These are phyloP conservation scores for Solanum hybrid DNA, from an alignment of 305 asterid species.

Conservation along the genomic window DNA sequence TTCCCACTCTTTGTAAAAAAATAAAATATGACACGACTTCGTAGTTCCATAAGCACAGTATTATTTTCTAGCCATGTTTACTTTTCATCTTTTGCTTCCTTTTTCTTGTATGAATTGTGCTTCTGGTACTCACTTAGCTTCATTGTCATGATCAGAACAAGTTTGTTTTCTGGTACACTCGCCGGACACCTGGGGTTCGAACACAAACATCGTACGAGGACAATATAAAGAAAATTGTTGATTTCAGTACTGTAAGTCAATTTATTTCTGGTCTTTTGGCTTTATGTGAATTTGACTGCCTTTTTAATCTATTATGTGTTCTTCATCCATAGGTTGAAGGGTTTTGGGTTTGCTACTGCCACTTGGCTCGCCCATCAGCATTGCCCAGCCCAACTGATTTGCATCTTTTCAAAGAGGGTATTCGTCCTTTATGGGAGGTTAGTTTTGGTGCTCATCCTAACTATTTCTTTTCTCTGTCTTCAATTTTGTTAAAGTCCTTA, in stretches of 20 bases:
- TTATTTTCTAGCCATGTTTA: background rate
- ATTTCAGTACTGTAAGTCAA: conserved; percentile 68
- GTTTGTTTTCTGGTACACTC: conserved; percentile 90
- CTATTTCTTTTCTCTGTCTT: background rate
- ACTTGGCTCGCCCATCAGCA: conserved; percentile 70
- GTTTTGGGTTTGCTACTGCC: conserved; percentile 92
- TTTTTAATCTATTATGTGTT: background rate
- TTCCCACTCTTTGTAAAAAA: background rate
- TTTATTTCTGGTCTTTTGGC: background rate
- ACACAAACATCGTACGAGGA: conserved; percentile 83
- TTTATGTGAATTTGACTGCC: background rate
- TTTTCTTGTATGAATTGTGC: background rate
- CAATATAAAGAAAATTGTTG: conserved; percentile 79
- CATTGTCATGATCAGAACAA: conserved; percentile 47
- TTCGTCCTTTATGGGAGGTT: conserved; percentile 98
- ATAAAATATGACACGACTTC: background rate
- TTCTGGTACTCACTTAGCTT: background rate
- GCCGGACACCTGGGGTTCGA: conserved; percentile 86
- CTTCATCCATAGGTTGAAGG: conserved; percentile 57
- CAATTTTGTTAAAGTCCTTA: background rate
- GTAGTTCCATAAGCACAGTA: background rate
- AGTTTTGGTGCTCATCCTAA: conserved; percentile 8
- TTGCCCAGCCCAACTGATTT: conserved; percentile 89
- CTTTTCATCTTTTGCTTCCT: background rate
- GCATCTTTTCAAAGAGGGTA: conserved; percentile 91